Evolutionary conservation across 441 rosid genomes (phyloP).

Genomic region (Gossypium aridum): DNA sequence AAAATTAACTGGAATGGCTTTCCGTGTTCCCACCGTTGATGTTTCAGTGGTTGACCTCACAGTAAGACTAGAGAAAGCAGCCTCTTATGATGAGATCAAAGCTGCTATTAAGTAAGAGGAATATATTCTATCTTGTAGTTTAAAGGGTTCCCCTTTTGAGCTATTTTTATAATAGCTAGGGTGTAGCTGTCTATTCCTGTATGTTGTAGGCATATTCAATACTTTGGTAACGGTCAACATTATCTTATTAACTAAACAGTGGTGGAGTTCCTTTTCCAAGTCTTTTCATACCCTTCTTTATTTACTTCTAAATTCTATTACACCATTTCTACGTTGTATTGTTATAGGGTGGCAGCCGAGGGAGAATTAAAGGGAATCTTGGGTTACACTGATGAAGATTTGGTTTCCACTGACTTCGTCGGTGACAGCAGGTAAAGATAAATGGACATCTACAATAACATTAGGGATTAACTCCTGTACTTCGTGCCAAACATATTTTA

Average conservation of each 20-base stretch:
- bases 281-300: not conserved
- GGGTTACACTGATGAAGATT: constrained; percentile 65
- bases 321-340: not conserved
- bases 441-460: not conserved
- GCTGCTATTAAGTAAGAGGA: constrained; percentile 41
- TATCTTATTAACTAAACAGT: not conserved
- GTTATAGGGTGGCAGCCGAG: constrained; percentile 47
- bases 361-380: constrained; percentile 57
- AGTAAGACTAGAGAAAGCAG: constrained; percentile 49
- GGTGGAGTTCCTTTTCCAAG: not conserved
- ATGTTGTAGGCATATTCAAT: not conserved
- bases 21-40: constrained; percentile 62
- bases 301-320: not conserved
- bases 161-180: not conserved
- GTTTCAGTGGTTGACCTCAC: constrained; percentile 66
- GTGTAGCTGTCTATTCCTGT: not conserved
- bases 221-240: not conserved
- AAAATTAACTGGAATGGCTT: constrained; percentile 63
- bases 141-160: not conserved
- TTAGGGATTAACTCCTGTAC: not conserved
- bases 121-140: not conserved
- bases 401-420: constrained; percentile 58
- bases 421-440: constrained; percentile 52
- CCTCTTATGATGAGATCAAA: constrained; percentile 49
- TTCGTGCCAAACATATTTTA: not conserved